These are phyloP conservation scores for Rasamsonia emersonii DNA, from an alignment of 2,329 filamentous ascomycete genomes.

Conservation along the genomic window DNA sequence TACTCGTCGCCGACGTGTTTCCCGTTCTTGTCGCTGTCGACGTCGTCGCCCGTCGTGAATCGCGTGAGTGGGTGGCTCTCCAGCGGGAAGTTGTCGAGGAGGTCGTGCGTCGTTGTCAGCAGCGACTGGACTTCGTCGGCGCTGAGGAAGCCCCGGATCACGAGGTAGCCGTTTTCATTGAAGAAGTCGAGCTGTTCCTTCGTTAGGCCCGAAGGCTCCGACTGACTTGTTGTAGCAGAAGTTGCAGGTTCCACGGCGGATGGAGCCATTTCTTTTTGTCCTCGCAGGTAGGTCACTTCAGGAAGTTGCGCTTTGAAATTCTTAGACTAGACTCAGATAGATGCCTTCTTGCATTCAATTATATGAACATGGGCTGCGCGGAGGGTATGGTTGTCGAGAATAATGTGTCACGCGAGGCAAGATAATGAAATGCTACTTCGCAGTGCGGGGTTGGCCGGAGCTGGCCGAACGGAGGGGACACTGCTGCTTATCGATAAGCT, in stretches of 20 bases:
- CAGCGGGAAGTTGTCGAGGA: conserved; percentile 71
- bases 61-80: conserved; percentile 81
- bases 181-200: conserved; percentile 64
- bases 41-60: conserved; percentile 75
- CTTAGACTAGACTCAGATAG: no score
- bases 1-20: conserved; percentile 86
- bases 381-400: no score
- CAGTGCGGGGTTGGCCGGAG: no score
- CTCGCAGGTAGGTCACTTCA: no score
- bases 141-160: conserved; percentile 69
- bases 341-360: no score
- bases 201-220: conserved; percentile 66
- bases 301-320: no score
- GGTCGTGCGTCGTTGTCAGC: conserved; percentile 62
- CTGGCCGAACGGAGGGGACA: no score
- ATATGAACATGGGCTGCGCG: no score
- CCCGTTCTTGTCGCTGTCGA: conserved; percentile 38
- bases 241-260: conserved; percentile 1
- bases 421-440: no score
- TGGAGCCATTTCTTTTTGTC: conserved; percentile 2
- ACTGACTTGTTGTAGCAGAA: no score
- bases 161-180: conserved; percentile 76
- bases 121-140: conserved; percentile 58
- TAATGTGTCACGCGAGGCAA: no score
- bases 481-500: no score